phyloP scores from a whole-genome alignment of 306 rosid species.

The Trifolium fragiferum region DNA sequence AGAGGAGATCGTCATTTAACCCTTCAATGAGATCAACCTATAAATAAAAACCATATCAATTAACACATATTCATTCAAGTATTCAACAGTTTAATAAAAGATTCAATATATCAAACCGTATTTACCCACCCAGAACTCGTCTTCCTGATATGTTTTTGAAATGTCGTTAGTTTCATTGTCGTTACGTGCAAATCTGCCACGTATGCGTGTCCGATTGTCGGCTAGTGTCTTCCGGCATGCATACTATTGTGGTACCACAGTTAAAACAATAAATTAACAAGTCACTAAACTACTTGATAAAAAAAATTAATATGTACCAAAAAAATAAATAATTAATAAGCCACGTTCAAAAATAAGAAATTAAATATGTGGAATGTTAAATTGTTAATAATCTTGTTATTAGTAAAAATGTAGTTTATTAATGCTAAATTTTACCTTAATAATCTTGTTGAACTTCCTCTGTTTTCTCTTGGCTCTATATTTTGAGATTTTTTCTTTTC shows the following conservation, averaged over 20 bases:
- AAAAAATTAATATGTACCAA: too few relatives aligned
- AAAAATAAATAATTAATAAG: too few relatives aligned
- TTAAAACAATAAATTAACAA: background rate
- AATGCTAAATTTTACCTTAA: constrained; percentile 57
- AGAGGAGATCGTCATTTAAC: constrained; percentile 53
- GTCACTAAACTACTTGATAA: background rate
- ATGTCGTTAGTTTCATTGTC: constrained; percentile 68
- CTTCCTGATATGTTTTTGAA: constrained; percentile 62
- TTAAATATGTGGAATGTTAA: too few relatives aligned
- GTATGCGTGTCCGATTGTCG: constrained; percentile 91
- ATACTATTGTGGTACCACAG: constrained; percentile 45
- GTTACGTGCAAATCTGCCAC: constrained; percentile 96
- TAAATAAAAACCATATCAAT: constrained; percentile 14
- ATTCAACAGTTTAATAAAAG: background rate
- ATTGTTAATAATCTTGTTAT: too few relatives aligned
- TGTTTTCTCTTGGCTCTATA: constrained; percentile 89
- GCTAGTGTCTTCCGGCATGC: constrained; percentile 97
- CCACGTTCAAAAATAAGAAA: too few relatives aligned
- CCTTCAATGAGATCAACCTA: constrained; percentile 58
- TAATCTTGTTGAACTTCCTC: constrained; percentile 93
- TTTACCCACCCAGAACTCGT: constrained; percentile 70
- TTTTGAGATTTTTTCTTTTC: constrained; percentile 79
- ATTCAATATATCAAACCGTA: background rate
- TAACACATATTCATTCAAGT: background rate
- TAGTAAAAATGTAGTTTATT: too few relatives aligned